Evolutionary conservation across 768 basidiomycete genomes (phyloP), one percentile per base, ranked within the genome.

Genomic region (Dacryopinax spathularia): DNA sequence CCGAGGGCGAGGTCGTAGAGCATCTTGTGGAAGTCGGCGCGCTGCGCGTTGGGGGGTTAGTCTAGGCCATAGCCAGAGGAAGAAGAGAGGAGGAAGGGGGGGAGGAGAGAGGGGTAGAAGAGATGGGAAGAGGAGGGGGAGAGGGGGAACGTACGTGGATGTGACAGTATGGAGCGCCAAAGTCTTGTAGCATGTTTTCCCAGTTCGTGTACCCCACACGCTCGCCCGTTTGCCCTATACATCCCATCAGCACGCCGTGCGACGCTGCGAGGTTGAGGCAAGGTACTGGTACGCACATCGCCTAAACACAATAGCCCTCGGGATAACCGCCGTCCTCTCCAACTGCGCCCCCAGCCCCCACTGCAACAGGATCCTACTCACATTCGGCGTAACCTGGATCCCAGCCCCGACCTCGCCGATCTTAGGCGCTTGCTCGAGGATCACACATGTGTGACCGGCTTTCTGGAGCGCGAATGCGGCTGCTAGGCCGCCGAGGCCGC

Each of bases 401-500:
- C 81, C 81, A 2, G 81, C 81, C 1, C 48, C 48, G 10, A 56
- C 48, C 48, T 56, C 48, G 48, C 78, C 66, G 20, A 74, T 74
- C 15, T 77, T 78, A 63, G 76, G 74, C n/a, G 70, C 72, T 64
- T 77, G 73, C 69, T 86, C 85, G 22, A 86, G 70, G 2, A 87
- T 77, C 1, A 78, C 73, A n/a, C 85, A 84, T 34, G 75, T 73
- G 72, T 87, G 85, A 4, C 85, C 85, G 5, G 79, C 79, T 67
- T 77, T 78, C 41, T 76, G 77, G 43, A 87, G 75, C 16, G 80
- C 75, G 67, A 79, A 80, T 2, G 84, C 84, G 34, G 79, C 74
- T 1, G 84, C 78, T 48, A 84, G 73, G 9, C 85, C 85, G 35
- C 80, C 76, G 13, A 85, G 16, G 80, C 82, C 82, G 44, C 78